These are phyloP conservation scores for Diplodia scrobiculata DNA, from an alignment of 2,329 filamentous ascomycete genomes.

Conservation along the genomic window DNA sequence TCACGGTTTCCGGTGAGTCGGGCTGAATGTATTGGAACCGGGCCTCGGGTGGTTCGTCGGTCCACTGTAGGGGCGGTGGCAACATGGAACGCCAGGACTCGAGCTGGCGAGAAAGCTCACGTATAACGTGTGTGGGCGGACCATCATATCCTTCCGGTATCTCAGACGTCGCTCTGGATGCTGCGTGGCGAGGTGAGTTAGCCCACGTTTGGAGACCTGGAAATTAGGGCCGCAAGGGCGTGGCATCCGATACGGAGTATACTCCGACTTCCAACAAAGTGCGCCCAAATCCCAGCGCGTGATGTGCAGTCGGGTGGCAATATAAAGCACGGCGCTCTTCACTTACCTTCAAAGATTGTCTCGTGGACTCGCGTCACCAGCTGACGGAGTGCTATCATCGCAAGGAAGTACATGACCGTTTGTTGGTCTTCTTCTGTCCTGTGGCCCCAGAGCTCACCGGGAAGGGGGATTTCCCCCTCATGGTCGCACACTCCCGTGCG, in stretches of 20 bases:
- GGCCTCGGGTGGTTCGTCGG: constrained; percentile 54
- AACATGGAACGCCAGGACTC: constrained; percentile 62
- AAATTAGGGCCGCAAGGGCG: neutral
- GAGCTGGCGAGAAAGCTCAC: constrained; percentile 57
- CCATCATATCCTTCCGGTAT: constrained; percentile 42
- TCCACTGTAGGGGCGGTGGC: constrained; percentile 59
- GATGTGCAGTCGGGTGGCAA: neutral
- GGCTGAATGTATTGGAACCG: constrained; percentile 32
- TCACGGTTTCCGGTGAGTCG: neutral
- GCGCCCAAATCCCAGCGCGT: constrained; percentile 1
- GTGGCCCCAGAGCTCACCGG: constrained; percentile 55
- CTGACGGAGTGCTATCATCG: constrained; percentile 60
- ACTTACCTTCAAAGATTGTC: constrained; percentile 56
- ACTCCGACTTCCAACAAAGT: constrained; percentile 27
- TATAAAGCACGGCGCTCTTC: neutral
- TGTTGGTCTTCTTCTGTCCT: constrained; percentile 44
- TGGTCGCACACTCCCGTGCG: constrained; percentile 58
- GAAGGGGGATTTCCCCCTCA: constrained; percentile 58
- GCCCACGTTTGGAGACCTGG: constrained; percentile 1
- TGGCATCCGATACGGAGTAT: constrained; percentile 24
- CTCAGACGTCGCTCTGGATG: constrained; percentile 25
- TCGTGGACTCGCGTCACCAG: constrained; percentile 58
- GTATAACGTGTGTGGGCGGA: constrained; percentile 50
- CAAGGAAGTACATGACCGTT: constrained; percentile 62
- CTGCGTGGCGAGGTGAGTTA: constrained; percentile 21